Percentiles rank a stretch among this genome's conserved stretches.
phyloP scores from a whole-genome alignment of 1,139 yeast species.

The Taphrina populina region DNA sequence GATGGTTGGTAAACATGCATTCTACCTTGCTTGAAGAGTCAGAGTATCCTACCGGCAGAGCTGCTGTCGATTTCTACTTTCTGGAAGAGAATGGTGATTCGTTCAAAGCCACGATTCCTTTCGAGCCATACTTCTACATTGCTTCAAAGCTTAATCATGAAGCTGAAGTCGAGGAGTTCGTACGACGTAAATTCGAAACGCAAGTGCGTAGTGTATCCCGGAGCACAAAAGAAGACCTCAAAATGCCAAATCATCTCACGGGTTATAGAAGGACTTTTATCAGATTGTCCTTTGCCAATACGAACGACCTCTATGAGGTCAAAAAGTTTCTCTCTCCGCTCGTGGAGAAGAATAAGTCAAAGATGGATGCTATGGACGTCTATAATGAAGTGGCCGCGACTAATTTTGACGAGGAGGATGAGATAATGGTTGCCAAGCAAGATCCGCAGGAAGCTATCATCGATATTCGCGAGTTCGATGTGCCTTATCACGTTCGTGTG shows the following conservation, averaged over 20 bases:
- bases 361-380: slow-evolving; percentile 66
- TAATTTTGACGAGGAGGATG: slow-evolving; percentile 41
- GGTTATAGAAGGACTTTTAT: slow-evolving; percentile 69
- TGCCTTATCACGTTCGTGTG: slow-evolving; percentile 93
- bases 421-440: slow-evolving; percentile 33
- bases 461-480: slow-evolving; percentile 91
- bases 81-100: slow-evolving; percentile 97
- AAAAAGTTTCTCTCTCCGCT: slow-evolving; percentile 69
- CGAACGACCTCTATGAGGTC: slow-evolving; percentile 70
- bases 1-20: slow-evolving; percentile 82
- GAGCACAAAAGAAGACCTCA: slow-evolving; percentile 71
- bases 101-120: slow-evolving; percentile 78
- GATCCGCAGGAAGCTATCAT: slow-evolving; percentile 68
- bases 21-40: slow-evolving; percentile 61
- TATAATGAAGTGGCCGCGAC: slow-evolving; percentile 49
- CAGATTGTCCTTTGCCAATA: slow-evolving; percentile 71
- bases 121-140: slow-evolving; percentile 86
- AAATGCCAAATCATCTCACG: slow-evolving; percentile 77
- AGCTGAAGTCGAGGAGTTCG: slow-evolving; percentile 80
- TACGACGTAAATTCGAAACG: slow-evolving; percentile 66
- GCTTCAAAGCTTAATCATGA: slow-evolving; percentile 65
- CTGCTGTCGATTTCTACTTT: slow-evolving; percentile 93
- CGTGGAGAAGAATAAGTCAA: slow-evolving; percentile 63
- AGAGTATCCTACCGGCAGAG: slow-evolving; percentile 59
- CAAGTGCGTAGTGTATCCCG: slow-evolving; percentile 59